Evolutionary conservation across 495 filamentous ascomycete species (phyloP), one percentile per base, ranked within the genome.

Genomic region (Hamigera avellanea): DNA sequence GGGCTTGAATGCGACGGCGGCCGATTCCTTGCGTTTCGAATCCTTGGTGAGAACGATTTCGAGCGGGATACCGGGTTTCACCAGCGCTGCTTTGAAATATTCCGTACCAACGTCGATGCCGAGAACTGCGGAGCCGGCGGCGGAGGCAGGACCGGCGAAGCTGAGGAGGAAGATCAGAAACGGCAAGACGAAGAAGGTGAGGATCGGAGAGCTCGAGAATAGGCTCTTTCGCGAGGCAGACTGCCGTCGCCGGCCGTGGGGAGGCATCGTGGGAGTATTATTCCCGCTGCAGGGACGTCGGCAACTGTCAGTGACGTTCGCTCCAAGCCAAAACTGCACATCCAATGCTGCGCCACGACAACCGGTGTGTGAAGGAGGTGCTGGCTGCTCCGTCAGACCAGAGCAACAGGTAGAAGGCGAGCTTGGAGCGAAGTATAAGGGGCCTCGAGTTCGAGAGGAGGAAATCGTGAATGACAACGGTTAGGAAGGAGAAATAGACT

Each of bases 31-130:
- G 48, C 91, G 81, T 57, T 93, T 83, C 25, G 91, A 95, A 59
- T 99, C 91, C 57, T 95, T 96, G n/a, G 85, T 95, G 37, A 95
- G 73, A 53, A 99, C 87, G 45, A 99, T 96, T 52, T 96, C 93
- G 57, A 96, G 85, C 8, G 93, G 93, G 39, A 95, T 93, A 42
- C 91, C 91, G 2, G 93, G 93, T 58, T 99, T 99, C 41, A 99
- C 89, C 19, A 96, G 75, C 2, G 85, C 78, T 12, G 89, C 89
- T 70, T 96, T 99, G 55, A 99, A 80, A 61, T 94, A 95, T 62
- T 93, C 86, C 31, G 93, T 95, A 35, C 91, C 91, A 9, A 99
- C 69, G 63, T 99, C 91, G 44, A 99, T 70, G 26, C 91, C 91
- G 14, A 99, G 66, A 31, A 99, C 87, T 29, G 81, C 81, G 26